Base-by-base conservation (phyloP, 2,329 filamentous ascomycete species). In the Aspergillus persii region DNA sequence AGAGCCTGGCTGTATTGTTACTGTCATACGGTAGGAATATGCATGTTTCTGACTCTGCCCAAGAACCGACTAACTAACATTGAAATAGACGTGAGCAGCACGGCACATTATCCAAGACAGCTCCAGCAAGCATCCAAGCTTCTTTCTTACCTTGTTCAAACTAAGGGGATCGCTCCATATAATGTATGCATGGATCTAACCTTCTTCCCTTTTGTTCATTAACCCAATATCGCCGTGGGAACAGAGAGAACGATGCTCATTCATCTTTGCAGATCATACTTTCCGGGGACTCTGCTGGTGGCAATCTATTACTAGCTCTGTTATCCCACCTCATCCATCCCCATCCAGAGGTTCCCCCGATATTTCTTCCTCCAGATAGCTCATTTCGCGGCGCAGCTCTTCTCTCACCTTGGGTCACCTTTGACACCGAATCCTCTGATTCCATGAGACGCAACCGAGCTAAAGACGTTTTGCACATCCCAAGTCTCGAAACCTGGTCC, bases 311-410 rank as follows among this genome's bases (percentile, higher is more conserved):
- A 7, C 26, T 59, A 7, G 46, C 57, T 7, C n/a, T 59, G 4
- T 33, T 59, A 3, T 59, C 57, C 9, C 57, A 59, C 49, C 46
- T 54, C 30, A 46, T 55, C 23, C 57, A 59, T 30, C 52, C 52
- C 9, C 57, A 59, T 18, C 57, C 52, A 23, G 7, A 55, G 2
- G 47, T 59, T 6, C 11, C 50, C 4, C 46, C 57, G 2, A 47
- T 54, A 12, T 2, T 30, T 15, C n/a, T 59, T 4, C 36, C 36
- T 8, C 18, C 48, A 30, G 36, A 12, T 9, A 30, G 33, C 4
- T 4, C n/a, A 3, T 48, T 59, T n/a, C 44, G 33, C 12, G 52
- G 52, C 5, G 44, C 30, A 26, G 31, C n/a, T 7, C 52, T 59
- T 6, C 26, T 59, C 15, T 59, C 57, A 8, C 57, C 57, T 2